Base-by-base conservation (phyloP, 805 yeast genomes). In the Yarrowia divulgata region DNA sequence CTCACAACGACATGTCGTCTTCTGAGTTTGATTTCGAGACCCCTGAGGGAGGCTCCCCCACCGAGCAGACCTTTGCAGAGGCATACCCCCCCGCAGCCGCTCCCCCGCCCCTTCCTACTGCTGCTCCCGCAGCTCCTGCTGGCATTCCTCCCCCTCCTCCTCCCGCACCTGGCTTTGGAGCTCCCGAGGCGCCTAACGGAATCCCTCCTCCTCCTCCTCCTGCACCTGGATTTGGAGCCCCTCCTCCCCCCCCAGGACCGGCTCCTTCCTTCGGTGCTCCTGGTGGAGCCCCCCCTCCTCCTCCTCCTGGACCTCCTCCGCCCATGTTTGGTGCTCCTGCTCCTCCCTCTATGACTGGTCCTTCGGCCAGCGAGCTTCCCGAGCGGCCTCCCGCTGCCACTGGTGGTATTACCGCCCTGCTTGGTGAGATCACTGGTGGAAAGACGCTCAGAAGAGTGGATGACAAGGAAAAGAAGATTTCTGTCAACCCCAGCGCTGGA, bases 221-320 rank as follows among this genome's bases (percentile, higher is more conserved):
- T 2, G 83, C 86, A 13, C 82, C 74, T 18, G 76, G 75, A 2
- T 70, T 73, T 29, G 69, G 70, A 16, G 60, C 75, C 35, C 77
- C 80, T 18, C 75, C 75, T 35, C 74, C 79, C 1, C 77, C 82
- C n/a, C 81, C 83, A 4, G 78, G 83, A 8, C 81, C 85, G 2
- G 83, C 86, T n/a, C 82, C 85, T 14, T 45, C 74, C 81, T 18
- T 83, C 82, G 45, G 18, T 19, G 40, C 57, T 9, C 55, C 55
- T n/a, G 55, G 55, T 18, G 8, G 77, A 78, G 75, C 79, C 8
- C 77, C 82, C 8, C 80, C 82, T 7, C 75, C 46, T 12, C 46
- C 80, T 40, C 75, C 79, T n/a, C 73, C 77, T 12, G 75, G 76
- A 19, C 80, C 82, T 8, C 75, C 80, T 39, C 75, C 79, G 9